Evolutionary conservation across 225 moss, liverwort and hornwort species (phyloP), one percentile per base, ranked within the genome.

Genomic region (Takakia lepidozioides): DNA sequence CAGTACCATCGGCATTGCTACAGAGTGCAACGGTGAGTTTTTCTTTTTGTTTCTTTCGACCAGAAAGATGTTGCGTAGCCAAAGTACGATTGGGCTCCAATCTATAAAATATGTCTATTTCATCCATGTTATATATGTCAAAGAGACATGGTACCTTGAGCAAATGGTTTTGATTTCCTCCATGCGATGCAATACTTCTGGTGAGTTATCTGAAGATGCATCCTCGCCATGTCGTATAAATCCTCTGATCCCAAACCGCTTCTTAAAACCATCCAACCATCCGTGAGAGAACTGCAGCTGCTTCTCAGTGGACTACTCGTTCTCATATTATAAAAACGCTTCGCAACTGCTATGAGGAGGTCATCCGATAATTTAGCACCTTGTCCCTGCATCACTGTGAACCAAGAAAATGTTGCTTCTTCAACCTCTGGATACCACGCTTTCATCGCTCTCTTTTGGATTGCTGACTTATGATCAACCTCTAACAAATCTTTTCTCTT

Each of bases 111-210:
- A n/a, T n/a, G n/a, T n/a, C n/a, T 35, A 35, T 6, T 14, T 35
- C 34, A 35, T 35, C 34, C 34, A 35, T 35, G 34, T 35, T 35
- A 35, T 35, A 35, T 35, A 35, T 35, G 14, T 35, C 14, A n/a
- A n/a, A 35, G 34, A 35, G 34, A 35, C 34, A 35, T 35, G 34
- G 34, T 6, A 35, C 34, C 34, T 35, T 35, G 34, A 35, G 34
- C 34, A 35, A 35, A 35, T 35, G 34, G 34, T 35, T 35, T 35
- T 35, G 34, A 35, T 35, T 35, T 35, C 34, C 14, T 35, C 34
- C 14, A 35, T 35, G 14, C 8, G 14, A 7, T 35, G 7, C 34
- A 35, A 35, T 35, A 35, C 14, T 6, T 35, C 8, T 35, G 34
- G 34, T 35, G 34, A 35, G 34, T 35, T 35, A 35, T 35, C 34